Evolutionary conservation across 2,329 filamentous ascomycete species (phyloP), one percentile per base, ranked within the genome.

Genomic region (Stenocarpella maydis): DNA sequence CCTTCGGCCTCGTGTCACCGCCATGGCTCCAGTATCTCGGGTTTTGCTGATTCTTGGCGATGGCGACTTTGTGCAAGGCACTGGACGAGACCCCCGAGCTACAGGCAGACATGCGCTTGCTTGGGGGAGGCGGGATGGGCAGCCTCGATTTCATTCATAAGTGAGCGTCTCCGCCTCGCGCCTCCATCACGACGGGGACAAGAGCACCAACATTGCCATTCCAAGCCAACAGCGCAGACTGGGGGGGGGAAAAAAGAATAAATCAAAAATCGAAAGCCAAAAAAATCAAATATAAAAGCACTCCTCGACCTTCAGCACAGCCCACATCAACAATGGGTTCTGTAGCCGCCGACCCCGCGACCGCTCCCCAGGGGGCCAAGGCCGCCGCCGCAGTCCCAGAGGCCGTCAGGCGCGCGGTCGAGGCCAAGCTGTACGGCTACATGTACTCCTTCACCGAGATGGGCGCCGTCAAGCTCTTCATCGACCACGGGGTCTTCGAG

Each of bases 371-470:
- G 41, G 55, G 55, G 26, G 55, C 39, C 39, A 47, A 34, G 55
- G 55, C 55, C 8, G 39, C 55, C 39, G 55, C 39, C 39, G n/a
- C n/a, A n/a, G 55, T 61, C 10, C 39, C 55, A 19, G 55, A 61
- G 17, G 55, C 55, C 10, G 39, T 61, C 24, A 61, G 45, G 55
- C 39, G 39, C 41, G 55, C 55, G 19, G 55, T 61, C 24, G 55
- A 61, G 26, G 55, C 39, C 26, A 61, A 61, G 55, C 39, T 61
- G 12, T 61, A 61, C 41, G 55, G 55, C 7, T 61, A 61, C 55
- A 61, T 61, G 55, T 47, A 61, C 55, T 61, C 55, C 4, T 61
- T 61, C 55, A 61, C 19, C 41, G 55, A 61, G 41, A 61, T 61
- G 55, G 55, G 55, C 37, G 55, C 7, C 24, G 55, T 61, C 21